Conservation (phyloP, 768 basidiomycete species). For the Auriscalpium orientale region DNA sequence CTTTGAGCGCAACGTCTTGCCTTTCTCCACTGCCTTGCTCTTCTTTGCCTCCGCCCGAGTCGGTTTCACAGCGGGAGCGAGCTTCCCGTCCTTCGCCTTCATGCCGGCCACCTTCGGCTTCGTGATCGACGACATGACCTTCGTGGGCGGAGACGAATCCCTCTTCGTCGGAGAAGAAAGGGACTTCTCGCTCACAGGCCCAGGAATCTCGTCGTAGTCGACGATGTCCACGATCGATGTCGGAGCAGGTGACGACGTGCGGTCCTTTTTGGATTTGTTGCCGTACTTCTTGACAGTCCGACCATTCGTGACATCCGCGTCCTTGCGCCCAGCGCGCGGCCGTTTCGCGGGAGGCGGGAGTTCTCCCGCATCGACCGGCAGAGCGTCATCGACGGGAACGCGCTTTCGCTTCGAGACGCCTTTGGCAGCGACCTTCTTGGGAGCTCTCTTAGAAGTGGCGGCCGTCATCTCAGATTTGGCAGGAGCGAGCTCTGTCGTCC, state of each 20-base stretch:
- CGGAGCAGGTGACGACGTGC: background rate
- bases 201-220: conserved; percentile 14
- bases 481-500: too few species aligned
- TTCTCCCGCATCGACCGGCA: background rate
- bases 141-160: background rate
- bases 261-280: conserved; percentile 1
- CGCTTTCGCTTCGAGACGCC: background rate
- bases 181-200: background rate
- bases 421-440: too few species aligned
- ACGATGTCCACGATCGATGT: background rate
- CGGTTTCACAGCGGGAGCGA: background rate
- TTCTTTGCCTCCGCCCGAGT: too few species aligned
- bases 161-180: background rate
- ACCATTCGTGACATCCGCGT: background rate
- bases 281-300: conserved; percentile 11
- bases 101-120: background rate
- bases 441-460: too few species aligned
- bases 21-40: background rate
- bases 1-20: background rate
- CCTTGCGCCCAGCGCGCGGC: background rate
- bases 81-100: conserved; percentile 1
- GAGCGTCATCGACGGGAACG: background rate
- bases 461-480: too few species aligned
- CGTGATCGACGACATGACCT: background rate
- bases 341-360: background rate